Evolutionary conservation across 495 filamentous ascomycete genomes (phyloP), one percentile per base, ranked within the genome.

Genomic region (Penicillium ucsense): DNA sequence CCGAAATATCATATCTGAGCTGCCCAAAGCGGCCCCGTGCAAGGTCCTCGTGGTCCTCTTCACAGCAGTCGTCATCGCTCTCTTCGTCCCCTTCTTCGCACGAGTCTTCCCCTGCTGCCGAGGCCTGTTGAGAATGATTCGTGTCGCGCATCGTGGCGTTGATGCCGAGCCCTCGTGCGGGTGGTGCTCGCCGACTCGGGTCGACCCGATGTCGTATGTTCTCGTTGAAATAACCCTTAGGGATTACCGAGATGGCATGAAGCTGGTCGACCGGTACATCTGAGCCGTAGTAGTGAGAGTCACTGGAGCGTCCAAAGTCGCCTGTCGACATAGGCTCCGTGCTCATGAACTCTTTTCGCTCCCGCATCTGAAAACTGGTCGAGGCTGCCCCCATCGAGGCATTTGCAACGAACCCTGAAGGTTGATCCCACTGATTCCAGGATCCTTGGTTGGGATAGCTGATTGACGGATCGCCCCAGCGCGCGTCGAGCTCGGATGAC

Each of bases 401-500:
- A 47, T 54, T 56, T 38, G 46, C 44, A 10, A 41, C 45, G 32
- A 51, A 54, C 5, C 52, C 52, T 28, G 62, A 46, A 1, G 55
- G 35, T 33, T 63, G 62, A 40, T 62, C 50, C 47, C 54, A 57
- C 45, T 73, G 64, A 38, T 63, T 73, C 70, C 70, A 73, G 4
- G 70, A 73, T 6, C 70, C 70, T 27, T 65, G 54, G 30, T 52
- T 72, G 31, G 70, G 70, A 52, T 61, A 63, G 34, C 62, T 68
- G 50, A 73, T 73, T 11, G 63, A 51, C 12, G 61, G 50, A 51
- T 73, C 70, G 27, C 70, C 70, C 64, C 67, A 73, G 50, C 68
- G 67, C 11, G 63, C 51, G 47, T 73, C 59, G 36, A 72, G 50
- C 35, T 71, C 64, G 1, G 68, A 68, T 5, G 68, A 70, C 4